Evolutionary conservation across 441 rosid genomes (phyloP), one percentile per base, ranked within the genome.

Genomic region (Eruca vesicaria): DNA sequence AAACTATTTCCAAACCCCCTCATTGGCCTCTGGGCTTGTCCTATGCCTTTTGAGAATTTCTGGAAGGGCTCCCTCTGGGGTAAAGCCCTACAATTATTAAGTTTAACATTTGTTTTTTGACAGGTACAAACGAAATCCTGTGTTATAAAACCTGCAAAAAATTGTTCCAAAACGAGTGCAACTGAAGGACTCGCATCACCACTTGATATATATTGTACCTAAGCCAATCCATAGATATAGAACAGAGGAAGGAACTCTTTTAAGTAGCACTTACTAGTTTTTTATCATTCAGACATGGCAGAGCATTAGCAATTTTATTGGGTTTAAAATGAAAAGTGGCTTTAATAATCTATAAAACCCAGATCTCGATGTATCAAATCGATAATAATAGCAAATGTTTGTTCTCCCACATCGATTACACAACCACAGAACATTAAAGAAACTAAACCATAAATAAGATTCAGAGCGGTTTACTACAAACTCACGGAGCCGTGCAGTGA

Each of bases 1-100:
- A 90, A 93, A 89, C 94, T 93, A 90, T 91, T 88, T 90, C 92
- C 98, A 87, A 86, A 87, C 91, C 93, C 92, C 93, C 89, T 90
- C 88, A 2, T 9, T 0, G 38, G 45, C 15, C 45, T n/a, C n/a
- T 38, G 6, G 6, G 45, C 6, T 38, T 38, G 45, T 38, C 15
- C 6, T 12, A 4, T 3, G 45, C 45, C 38, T 38, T n/a, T 12
- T 4, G 45, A 38, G 45, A 12, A 38, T 38, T 38, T 38, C 45
- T 38, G 45, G 45, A 38, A 38, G 45, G 45, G 45, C 6, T 38
- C 45, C 50, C 50, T n/a, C 2, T 16, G 50, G 16, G 50, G 50
- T 5, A 41, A 41, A 41, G 50, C 50, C 50, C 50, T 41, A 41
- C 16, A 41, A 41, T 41, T 41, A 6, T 14, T 6, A 12, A 41